phyloP scores from a whole-genome alignment of 768 basidiomycete genomes.

The Roridomyces roridus region DNA sequence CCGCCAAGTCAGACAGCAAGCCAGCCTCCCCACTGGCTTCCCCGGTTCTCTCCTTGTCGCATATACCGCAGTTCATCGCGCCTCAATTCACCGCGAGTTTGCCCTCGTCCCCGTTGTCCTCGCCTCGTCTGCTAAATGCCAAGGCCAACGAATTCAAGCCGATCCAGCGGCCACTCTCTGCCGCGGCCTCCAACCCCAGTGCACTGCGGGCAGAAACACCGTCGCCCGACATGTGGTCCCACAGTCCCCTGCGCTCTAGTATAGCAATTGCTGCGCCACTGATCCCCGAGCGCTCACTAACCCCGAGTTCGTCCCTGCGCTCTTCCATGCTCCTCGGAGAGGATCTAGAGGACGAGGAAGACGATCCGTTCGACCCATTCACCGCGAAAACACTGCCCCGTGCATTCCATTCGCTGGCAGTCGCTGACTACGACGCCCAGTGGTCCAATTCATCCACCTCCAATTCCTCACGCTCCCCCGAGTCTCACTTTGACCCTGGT shows the following conservation, averaged over 20 bases:
- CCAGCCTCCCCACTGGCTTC: slow-evolving; percentile 67
- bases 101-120: slow-evolving; percentile 83
- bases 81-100: slow-evolving; percentile 81
- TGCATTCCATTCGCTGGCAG: slow-evolving; percentile 67
- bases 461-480: slow-evolving; percentile 54
- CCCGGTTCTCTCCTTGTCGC: slow-evolving; percentile 64
- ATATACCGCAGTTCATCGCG: slow-evolving; percentile 71
- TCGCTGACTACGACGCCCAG: slow-evolving; percentile 67
- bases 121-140: slow-evolving; percentile 85
- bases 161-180: slow-evolving; percentile 78
- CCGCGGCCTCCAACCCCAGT: slow-evolving; percentile 67
- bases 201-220: slow-evolving; percentile 77
- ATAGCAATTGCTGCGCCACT: slow-evolving; percentile 92
- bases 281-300: slow-evolving; percentile 74
- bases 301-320: slow-evolving; percentile 73
- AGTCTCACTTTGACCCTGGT: slow-evolving; percentile 41
- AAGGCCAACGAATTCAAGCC: slow-evolving; percentile 92
- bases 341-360: slow-evolving; percentile 67
- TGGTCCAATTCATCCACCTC: slow-evolving; percentile 60
- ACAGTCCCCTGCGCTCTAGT: slow-evolving; percentile 76
- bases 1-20: slow-evolving; percentile 47
- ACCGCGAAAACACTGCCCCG: slow-evolving; percentile 53
- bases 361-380: slow-evolving; percentile 87
- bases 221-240: slow-evolving; percentile 92
- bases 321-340: slow-evolving; percentile 66